Evolutionary conservation across 306 rosid genomes (phyloP).

Genomic region (Betula pendula): DNA sequence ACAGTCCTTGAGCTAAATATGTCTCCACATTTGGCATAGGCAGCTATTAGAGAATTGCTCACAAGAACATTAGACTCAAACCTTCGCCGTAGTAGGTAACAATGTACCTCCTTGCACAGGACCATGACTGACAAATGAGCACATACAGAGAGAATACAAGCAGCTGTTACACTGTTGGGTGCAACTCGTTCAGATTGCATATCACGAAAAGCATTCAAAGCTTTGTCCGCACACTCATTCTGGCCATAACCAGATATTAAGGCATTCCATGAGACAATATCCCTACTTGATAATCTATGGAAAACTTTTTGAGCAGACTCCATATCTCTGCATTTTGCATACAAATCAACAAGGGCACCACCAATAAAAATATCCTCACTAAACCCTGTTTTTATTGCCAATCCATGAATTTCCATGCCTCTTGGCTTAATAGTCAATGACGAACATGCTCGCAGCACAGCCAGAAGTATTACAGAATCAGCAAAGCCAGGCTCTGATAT

Average conservation of each 20-base stretch:
- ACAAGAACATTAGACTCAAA: slow-evolving; percentile 33
- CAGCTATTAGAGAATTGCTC: slow-evolving; percentile 37
- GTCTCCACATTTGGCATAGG: slow-evolving; percentile 48
- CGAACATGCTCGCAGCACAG: slow-evolving; percentile 45
- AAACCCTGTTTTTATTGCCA: slow-evolving; percentile 29
- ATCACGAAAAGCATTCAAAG: slow-evolving; percentile 31
- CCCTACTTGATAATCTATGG: slow-evolving; percentile 20
- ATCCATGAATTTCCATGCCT: slow-evolving; percentile 40
- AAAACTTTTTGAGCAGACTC: slow-evolving; percentile 35
- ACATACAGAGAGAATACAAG: slow-evolving; percentile 35
- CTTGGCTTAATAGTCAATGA: slow-evolving; percentile 23
- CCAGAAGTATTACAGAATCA: slow-evolving; percentile 37
- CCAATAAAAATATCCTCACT: slow-evolving; percentile 28
- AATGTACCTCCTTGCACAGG: slow-evolving; percentile 39
- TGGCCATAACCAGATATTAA: slow-evolving; percentile 39
- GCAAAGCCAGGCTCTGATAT: slow-evolving; percentile 19
- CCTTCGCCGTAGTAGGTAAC: slow-evolving; percentile 34
- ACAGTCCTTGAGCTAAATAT: slow-evolving; percentile 30
- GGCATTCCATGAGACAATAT: slow-evolving; percentile 42
- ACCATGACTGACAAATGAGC: slow-evolving; percentile 34
- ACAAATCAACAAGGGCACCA: slow-evolving; percentile 40
- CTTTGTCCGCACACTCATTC: slow-evolving; percentile 27
- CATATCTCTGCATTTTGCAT: slow-evolving; percentile 37
- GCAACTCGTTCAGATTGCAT: slow-evolving; percentile 31
- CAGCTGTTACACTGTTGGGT: slow-evolving; percentile 32